Conservation (phyloP, 768 basidiomycete species). For the Leucocoprinus sp. region DNA sequence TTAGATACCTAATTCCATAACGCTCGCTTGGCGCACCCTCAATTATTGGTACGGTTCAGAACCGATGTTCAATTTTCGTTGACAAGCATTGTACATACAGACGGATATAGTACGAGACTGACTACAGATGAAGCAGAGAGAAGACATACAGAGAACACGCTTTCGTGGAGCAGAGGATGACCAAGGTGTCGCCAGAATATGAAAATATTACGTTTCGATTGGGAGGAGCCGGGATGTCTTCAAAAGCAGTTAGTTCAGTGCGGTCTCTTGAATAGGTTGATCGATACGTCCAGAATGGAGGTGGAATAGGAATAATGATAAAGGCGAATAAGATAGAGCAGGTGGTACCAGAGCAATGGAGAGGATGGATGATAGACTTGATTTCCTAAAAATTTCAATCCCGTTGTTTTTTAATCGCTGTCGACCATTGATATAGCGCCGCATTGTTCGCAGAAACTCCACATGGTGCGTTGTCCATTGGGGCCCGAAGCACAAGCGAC, state of each 20-base stretch:
- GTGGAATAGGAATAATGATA: constrained; percentile 11
- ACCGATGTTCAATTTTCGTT: too few species aligned
- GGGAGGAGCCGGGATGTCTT: not conserved
- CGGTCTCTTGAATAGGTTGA: not conserved
- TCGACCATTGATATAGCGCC: constrained; percentile 87
- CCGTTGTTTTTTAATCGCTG: constrained; percentile 40
- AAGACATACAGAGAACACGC: too few species aligned
- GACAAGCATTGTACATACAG: constrained; percentile 9
- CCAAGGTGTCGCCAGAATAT: constrained; percentile 4
- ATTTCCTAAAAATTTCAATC: not conserved
- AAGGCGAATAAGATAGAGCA: constrained; percentile 1
- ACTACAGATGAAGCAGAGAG: constrained; percentile 3
- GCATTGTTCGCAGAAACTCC: constrained; percentile 84
- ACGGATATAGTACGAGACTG: constrained; percentile 1
- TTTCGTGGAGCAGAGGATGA: not conserved
- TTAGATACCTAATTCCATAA: too few species aligned
- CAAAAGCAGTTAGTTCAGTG: not conserved
- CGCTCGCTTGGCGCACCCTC: too few species aligned
- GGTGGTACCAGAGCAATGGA: not conserved
- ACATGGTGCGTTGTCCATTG: constrained; percentile 73
- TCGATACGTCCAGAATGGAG: not conserved
- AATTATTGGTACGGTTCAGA: too few species aligned
- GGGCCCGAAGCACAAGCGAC: constrained; percentile 66
- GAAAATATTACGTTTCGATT: not conserved
- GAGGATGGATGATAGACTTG: not conserved